Conservation (phyloP, 345 rosid species). For the Luvunga scandens region DNA sequence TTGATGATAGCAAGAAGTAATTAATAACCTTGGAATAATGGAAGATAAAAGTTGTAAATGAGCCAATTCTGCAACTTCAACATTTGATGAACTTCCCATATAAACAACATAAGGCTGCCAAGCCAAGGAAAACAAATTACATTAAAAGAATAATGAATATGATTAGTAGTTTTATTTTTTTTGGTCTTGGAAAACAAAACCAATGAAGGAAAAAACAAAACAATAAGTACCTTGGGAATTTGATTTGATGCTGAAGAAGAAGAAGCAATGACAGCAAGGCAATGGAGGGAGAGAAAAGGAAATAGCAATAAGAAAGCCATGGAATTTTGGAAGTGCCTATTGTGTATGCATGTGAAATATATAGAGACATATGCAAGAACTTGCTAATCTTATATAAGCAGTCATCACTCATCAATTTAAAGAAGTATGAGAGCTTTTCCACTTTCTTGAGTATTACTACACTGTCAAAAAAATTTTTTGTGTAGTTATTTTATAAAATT, state of each 20-base stretch:
- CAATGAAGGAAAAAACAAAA: not conserved
- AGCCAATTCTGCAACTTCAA: slow-evolving; percentile 29
- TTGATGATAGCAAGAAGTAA: not conserved
- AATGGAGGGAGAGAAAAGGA: slow-evolving; percentile 19
- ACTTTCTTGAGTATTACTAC: no score
- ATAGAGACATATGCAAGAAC: no score
- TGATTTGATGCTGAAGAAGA: slow-evolving; percentile 14
- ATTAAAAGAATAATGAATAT: not conserved
- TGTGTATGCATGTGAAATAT: not conserved
- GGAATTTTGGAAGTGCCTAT: not conserved
- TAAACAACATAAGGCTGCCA: slow-evolving; percentile 63
- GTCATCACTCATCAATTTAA: no score
- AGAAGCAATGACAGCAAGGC: slow-evolving; percentile 6
- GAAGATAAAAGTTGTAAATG: slow-evolving; percentile 51
- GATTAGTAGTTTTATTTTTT: no score
- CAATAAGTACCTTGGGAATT: slow-evolving; percentile 29
- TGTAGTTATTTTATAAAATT: no score
- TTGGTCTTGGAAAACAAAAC: not conserved
- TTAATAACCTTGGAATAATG: slow-evolving; percentile 40
- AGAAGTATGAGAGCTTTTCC: no score
- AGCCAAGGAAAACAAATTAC: not conserved
- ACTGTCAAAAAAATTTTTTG: no score
- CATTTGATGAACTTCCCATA: slow-evolving; percentile 57
- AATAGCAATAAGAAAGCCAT: slow-evolving; percentile 36
- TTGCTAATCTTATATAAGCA: no score